Evolutionary conservation across 768 basidiomycete species (phyloP).

Genomic region (Termitomyces eurrhizus): DNA sequence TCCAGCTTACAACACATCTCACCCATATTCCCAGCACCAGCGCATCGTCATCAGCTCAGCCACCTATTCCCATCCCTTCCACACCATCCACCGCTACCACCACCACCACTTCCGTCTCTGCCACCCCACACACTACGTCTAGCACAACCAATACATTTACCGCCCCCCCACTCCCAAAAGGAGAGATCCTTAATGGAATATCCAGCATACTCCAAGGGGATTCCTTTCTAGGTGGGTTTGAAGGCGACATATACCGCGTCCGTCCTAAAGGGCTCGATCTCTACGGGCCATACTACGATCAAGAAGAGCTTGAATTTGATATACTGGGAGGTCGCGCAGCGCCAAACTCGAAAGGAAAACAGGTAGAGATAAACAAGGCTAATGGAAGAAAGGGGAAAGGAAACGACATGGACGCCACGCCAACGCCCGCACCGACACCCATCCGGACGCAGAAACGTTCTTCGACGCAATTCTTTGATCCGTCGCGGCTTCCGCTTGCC

Average conservation of each 20-base stretch:
- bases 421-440: not conserved
- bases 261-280: conserved; percentile 50
- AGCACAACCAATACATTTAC: conserved; percentile 33
- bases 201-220: conserved; percentile 43
- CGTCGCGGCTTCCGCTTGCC: conserved; percentile 44
- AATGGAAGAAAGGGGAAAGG: conserved; percentile 5
- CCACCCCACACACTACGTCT: conserved; percentile 2
- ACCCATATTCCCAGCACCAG: conserved; percentile 25
- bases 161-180: conserved; percentile 66
- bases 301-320: conserved; percentile 33
- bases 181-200: conserved; percentile 69
- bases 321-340: conserved; percentile 24
- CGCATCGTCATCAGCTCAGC: conserved; percentile 12
- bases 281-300: conserved; percentile 34
- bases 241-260: conserved; percentile 49
- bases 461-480: conserved; percentile 27
- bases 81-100: not conserved
- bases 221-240: conserved; percentile 17
- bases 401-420: conserved; percentile 9
- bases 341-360: not conserved
- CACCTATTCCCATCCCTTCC: not conserved
- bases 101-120: not conserved
- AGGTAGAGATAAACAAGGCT: not conserved
- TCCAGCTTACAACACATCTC: conserved; percentile 53
- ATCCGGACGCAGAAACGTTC: conserved; percentile 2